A percentile compares a stretch with the other conserved stretches of the same genome.
Evolutionary conservation across 306 rosid genomes (phyloP).

Genomic region (Albizia julibrissin): DNA sequence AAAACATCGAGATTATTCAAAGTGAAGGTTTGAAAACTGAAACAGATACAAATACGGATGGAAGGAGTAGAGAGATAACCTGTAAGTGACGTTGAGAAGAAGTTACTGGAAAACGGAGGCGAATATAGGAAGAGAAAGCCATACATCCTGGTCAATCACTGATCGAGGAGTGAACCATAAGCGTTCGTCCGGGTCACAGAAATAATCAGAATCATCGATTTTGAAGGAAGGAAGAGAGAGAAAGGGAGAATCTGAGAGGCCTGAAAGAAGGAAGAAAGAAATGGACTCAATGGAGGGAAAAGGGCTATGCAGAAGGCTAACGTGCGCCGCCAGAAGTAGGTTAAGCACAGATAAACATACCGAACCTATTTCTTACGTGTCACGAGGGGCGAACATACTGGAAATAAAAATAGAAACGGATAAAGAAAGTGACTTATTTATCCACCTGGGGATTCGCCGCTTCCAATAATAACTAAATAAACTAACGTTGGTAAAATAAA

Average conservation of each 20-base stretch:
- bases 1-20: background rate
- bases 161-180: slow-evolving; percentile 7
- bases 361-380: background rate
- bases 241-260: background rate
- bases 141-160: slow-evolving; percentile 46
- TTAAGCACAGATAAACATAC: background rate
- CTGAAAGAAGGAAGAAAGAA: background rate
- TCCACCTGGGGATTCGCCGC: background rate
- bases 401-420: background rate
- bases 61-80: slow-evolving; percentile 27
- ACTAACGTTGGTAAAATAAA: no score
- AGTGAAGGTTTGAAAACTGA: background rate
- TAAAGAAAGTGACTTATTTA: background rate
- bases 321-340: background rate
- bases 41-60: background rate
- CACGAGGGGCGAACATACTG: background rate
- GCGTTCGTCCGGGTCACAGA: background rate
- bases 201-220: background rate
- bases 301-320: background rate
- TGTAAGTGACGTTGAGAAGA: slow-evolving; percentile 45
- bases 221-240: background rate
- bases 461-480: background rate
- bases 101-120: slow-evolving; percentile 41
- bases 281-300: slow-evolving; percentile 14
- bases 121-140: slow-evolving; percentile 64